A percentile compares a stretch with the other conserved stretches of the same genome.
These are phyloP conservation scores for Hyphopichia khmerensis DNA, from an alignment of 1,139 yeast species.

Conservation along the genomic window DNA sequence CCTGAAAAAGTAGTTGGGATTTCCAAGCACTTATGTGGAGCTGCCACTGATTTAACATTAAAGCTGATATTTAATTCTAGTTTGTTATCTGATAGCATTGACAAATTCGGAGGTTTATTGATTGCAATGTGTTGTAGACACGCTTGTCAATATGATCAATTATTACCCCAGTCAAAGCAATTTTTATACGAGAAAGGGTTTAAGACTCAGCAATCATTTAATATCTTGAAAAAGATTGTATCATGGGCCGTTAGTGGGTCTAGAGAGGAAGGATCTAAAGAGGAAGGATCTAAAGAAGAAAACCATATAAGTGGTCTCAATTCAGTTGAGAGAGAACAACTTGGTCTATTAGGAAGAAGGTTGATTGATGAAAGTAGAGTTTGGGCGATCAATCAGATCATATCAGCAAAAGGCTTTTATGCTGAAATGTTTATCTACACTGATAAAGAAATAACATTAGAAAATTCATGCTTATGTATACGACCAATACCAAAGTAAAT, in stretches of 20 bases:
- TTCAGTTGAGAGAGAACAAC: slow-evolving; percentile 45
- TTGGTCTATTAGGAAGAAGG: slow-evolving; percentile 70
- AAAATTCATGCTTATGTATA: slow-evolving; percentile 59
- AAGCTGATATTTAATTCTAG: slow-evolving; percentile 57
- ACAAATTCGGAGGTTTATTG: slow-evolving; percentile 51
- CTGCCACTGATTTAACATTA: slow-evolving; percentile 84
- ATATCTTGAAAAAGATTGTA: slow-evolving; percentile 58
- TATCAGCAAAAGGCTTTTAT: slow-evolving; percentile 27
- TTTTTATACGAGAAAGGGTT: slow-evolving; percentile 37
- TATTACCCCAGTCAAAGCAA: slow-evolving; percentile 49
- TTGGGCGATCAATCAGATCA: slow-evolving; percentile 40
- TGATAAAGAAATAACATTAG: slow-evolving; percentile 57
- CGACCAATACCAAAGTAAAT: slow-evolving; percentile 1
- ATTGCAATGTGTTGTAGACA: slow-evolving; percentile 97
- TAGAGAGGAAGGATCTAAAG: slow-evolving; percentile 35
- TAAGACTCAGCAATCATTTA: slow-evolving; percentile 42
- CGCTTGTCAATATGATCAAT: slow-evolving; percentile 58
- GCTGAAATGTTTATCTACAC: slow-evolving; percentile 62
- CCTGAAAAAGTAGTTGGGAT: slow-evolving; percentile 51
- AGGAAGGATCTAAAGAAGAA: slow-evolving; percentile 22
- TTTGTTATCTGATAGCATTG: slow-evolving; percentile 11
- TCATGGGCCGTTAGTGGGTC: slow-evolving; percentile 88
- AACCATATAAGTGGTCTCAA: slow-evolving; percentile 38
- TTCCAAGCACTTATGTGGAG: slow-evolving; percentile 90
- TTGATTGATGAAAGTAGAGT: slow-evolving; percentile 59